These are phyloP conservation scores for Limonium bicolor DNA, from an alignment of 148 eudicot genomes.

Conservation along the genomic window DNA sequence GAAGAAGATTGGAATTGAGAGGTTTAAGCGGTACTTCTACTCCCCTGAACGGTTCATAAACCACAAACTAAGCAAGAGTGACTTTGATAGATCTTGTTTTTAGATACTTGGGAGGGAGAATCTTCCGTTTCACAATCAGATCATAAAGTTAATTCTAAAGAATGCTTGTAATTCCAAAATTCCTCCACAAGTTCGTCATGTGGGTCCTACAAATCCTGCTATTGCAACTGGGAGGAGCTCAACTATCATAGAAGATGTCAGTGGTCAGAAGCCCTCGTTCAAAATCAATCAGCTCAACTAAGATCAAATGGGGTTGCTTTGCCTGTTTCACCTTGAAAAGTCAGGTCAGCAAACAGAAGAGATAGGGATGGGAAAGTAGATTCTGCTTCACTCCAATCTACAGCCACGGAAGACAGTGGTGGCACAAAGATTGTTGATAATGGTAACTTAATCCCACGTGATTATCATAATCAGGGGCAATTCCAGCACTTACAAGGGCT, in stretches of 20 bases:
- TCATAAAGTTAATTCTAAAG: conserved; percentile 35
- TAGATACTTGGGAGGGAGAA: conserved; percentile 47
- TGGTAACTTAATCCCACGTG: conserved; percentile 19
- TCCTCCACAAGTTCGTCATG: conserved; percentile 26
- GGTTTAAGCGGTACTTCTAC: conserved; percentile 35
- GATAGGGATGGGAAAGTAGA: conserved; percentile 28
- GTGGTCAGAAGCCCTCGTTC: too few relatives aligned
- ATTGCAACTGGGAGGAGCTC: conserved; percentile 12
- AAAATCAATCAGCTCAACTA: too few relatives aligned
- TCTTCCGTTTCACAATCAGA: conserved; percentile 39
- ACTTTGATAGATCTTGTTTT: conserved; percentile 35
- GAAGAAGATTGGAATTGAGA: conserved; percentile 39
- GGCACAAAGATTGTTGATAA: conserved; percentile 14
- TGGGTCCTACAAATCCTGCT: conserved; percentile 19
- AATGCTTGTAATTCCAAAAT: conserved; percentile 30
- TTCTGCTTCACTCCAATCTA: conserved; percentile 14
- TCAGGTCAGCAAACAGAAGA: conserved; percentile 14
- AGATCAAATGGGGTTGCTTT: conserved; percentile 40
- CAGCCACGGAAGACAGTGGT: conserved; percentile 9
- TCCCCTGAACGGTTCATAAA: conserved; percentile 29
- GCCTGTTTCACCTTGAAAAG: conserved; percentile 20
- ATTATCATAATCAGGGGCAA: conserved; percentile 16
- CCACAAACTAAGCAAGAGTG: conserved; percentile 34
- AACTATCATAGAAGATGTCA: conserved; percentile 10
- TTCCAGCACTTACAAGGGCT: conserved; percentile 32